Evolutionary conservation across 2,329 filamentous ascomycete genomes (phyloP), one percentile per base, ranked within the genome.

Genomic region (Colletotrichum sp.): DNA sequence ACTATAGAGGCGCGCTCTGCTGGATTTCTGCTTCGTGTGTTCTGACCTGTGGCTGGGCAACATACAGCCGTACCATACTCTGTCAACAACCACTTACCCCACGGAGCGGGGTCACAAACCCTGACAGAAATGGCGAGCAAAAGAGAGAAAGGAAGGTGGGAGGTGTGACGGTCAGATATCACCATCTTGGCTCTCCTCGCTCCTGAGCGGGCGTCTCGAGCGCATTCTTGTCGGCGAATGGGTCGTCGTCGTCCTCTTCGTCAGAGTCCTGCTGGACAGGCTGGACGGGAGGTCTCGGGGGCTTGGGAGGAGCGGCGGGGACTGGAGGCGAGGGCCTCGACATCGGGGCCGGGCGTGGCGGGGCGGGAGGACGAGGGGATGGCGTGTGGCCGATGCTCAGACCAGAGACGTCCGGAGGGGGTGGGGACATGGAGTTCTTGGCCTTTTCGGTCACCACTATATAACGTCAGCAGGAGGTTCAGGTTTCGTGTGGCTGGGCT

Each of bases 151-250:
- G 12, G 31, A 47, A 36, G 33, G 27, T 66, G 43, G 24, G 8
- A 43, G 9, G 36, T 34, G n/a, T 43, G 27, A 24, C 27, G 69
- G 38, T 78, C 71, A 27, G 77, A 74, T 33, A 47, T 59, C 57
- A 74, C 72, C 75, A 75, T 43, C 70, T 73, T 36, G 69, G 75
- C 67, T 75, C 73, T 38, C 33, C 55, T 24, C 61, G 73, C 64
- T 76, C 75, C 1, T 43, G 51, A 9, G 73, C 73, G 16, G 75
- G 75, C 36, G 73, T 76, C 47, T 75, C 54, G 5, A 94, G 88
- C 6, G 92, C 94, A 80, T 98, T 96, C 55, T 90, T 90, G 81
- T 98, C 95, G 6, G 94, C 94, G 82, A 98, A 98, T 0, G 95
- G 95, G 80, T 98, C 91, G 76, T 97, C 90, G n/a, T 95, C 93